phyloP scores from a whole-genome alignment of 257 asterid genomes.

The Solanum ahanhuiri region DNA sequence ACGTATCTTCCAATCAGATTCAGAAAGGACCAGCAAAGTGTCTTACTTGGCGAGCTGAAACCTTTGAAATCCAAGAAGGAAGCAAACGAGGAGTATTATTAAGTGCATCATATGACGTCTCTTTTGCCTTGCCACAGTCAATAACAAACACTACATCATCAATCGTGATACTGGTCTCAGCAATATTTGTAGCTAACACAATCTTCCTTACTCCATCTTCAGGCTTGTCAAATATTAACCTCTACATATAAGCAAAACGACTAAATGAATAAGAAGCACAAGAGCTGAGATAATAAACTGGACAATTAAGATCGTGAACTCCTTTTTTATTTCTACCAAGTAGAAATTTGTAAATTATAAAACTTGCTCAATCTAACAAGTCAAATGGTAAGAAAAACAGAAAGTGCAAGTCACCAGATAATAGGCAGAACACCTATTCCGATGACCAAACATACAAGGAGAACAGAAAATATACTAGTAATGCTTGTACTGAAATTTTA shows the following conservation, averaged over 20 bases:
- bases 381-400: neutral
- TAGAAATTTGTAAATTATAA: neutral
- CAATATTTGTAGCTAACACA: constrained; percentile 85
- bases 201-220: constrained; percentile 78
- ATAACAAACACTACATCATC: constrained; percentile 77
- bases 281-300: neutral
- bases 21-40: constrained; percentile 2
- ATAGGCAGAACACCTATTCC: neutral
- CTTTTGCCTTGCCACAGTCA: constrained; percentile 96
- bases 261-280: neutral
- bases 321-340: neutral
- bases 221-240: constrained; percentile 70
- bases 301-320: neutral
- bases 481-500: neutral
- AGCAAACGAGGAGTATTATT: constrained; percentile 96
- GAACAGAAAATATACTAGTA: neutral
- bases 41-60: constrained; percentile 78
- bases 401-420: neutral
- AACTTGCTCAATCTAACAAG: neutral
- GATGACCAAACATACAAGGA: neutral
- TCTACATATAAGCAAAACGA: constrained; percentile 29
- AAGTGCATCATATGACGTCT: constrained; percentile 87
- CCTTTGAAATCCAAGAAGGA: constrained; percentile 95
- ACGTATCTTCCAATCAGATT: neutral
- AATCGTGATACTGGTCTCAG: constrained; percentile 95